Conservation (phyloP, 768 basidiomycete genomes). For the Leccinum obscurum region DNA sequence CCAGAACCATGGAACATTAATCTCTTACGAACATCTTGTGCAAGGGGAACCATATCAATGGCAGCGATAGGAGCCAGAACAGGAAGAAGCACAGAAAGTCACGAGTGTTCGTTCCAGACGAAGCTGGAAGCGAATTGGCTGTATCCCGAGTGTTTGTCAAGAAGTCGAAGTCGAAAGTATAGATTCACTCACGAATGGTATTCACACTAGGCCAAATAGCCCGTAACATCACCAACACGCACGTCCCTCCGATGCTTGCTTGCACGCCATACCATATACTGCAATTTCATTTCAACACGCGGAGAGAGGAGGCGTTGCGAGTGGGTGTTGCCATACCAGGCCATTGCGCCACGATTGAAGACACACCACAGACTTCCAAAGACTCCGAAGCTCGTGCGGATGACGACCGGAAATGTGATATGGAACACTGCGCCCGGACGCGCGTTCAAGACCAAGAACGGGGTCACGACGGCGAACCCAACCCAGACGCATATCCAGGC, state of each 20-base stretch:
- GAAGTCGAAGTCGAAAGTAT: constrained; percentile 2
- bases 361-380: constrained; percentile 81
- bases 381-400: constrained; percentile 74
- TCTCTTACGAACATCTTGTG: constrained; percentile 64
- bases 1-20: constrained; percentile 2
- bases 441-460: constrained; percentile 76
- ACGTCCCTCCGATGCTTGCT: constrained; percentile 80
- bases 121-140: constrained; percentile 74
- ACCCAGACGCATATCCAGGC: constrained; percentile 81
- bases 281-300: constrained; percentile 15
- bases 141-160: constrained; percentile 10
- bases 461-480: constrained; percentile 57
- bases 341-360: constrained; percentile 73
- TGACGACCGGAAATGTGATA: constrained; percentile 73
- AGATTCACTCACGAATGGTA: constrained; percentile 51
- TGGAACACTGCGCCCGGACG: constrained; percentile 77
- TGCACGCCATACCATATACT: constrained; percentile 81
- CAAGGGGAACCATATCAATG: constrained; percentile 80
- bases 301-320: constrained; percentile 19
- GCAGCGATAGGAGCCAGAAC: constrained; percentile 81
- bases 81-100: constrained; percentile 84
- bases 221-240: constrained; percentile 70
- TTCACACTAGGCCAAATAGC: constrained; percentile 77
- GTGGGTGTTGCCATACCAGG: constrained; percentile 49
- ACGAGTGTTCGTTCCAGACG: constrained; percentile 71